Evolutionary conservation across 441 rosid species (phyloP).

Genomic region (Bocquillonia castaneifolia): DNA sequence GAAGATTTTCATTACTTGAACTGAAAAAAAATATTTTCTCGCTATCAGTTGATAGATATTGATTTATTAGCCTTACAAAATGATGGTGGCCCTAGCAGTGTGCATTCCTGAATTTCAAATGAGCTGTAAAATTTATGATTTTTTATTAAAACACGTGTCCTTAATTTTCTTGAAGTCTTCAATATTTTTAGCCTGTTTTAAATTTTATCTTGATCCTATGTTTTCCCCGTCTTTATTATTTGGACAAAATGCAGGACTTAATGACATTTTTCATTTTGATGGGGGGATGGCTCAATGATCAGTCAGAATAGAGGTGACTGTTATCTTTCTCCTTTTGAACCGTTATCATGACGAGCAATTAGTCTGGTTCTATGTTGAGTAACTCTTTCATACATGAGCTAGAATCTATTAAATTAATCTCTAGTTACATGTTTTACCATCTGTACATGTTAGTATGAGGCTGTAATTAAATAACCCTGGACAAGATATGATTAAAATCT

Average conservation of each 20-base stretch:
- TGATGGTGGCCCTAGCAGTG: conserved; percentile 1
- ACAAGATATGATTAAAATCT: background rate
- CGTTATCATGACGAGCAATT: too few species aligned
- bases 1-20: background rate
- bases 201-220: background rate
- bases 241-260: conserved; percentile 43
- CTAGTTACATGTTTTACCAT: background rate
- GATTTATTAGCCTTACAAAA: background rate
- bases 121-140: background rate
- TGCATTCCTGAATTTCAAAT: background rate
- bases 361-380: background rate
- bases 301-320: conserved; percentile 19
- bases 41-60: background rate
- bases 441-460: background rate
- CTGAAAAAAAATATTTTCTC: background rate
- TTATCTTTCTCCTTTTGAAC: background rate
- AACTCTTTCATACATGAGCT: background rate
- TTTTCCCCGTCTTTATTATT: background rate
- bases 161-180: background rate
- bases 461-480: background rate
- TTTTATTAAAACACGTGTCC: background rate
- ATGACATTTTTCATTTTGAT: conserved; percentile 37
- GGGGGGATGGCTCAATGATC: conserved; percentile 27
- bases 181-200: background rate
- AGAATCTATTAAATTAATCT: background rate